Evolutionary conservation across 192 early-diverging fungal genomes (phyloP), one percentile per base, ranked within the genome.

Genomic region (Kickxella alabastrina): DNA sequence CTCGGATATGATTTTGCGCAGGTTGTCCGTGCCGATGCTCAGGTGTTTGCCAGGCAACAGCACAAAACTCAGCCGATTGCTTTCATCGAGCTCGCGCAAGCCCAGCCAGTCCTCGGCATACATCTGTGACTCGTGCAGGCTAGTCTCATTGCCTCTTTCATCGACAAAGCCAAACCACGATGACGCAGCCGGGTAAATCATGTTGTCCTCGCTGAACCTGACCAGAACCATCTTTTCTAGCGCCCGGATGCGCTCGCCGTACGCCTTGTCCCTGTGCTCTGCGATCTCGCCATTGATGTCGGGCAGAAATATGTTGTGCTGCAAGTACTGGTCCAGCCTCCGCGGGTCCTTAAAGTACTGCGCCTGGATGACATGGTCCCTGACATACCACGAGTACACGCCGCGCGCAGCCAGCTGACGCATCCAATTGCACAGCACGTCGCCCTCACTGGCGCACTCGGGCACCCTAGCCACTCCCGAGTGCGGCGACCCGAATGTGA

Each of bases 401-500:
- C 91, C 92, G 13, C 65, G 49, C n/a, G 80, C 65, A 1, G 90
- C 83, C 57, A 98, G 80, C n/a, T 73, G 68, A 18, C 91, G 68
- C 84, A 92, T 89, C 43, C 87, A 69, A 12, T 45, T 46, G 76
- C 94, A 98, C 24, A 78, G 59, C 7, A 56, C 51, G 37, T 81
- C 73, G 49, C 77, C 75, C 1, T 60, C 21, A 10, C 75, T 65
- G 1, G 59, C 23, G 58, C 95, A 98, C 8, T 85, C 82, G 5
- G 93, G 93, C 29, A 92, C 81, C 62, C 83, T 85, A 2, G 86
- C 78, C 9, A 94, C 82, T 27, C 87, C 92, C 35, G 74, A 73
- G 65, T 95, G 95, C 35, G 84, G 92, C 3, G 88, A 79, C 1
- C 93, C 93, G 58, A 91, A 87, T 0, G 96, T 92, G 53, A 98